Evolutionary conservation across 148 eudicot species (phyloP).

Genomic region (Mesembryanthemum crystallinum): DNA sequence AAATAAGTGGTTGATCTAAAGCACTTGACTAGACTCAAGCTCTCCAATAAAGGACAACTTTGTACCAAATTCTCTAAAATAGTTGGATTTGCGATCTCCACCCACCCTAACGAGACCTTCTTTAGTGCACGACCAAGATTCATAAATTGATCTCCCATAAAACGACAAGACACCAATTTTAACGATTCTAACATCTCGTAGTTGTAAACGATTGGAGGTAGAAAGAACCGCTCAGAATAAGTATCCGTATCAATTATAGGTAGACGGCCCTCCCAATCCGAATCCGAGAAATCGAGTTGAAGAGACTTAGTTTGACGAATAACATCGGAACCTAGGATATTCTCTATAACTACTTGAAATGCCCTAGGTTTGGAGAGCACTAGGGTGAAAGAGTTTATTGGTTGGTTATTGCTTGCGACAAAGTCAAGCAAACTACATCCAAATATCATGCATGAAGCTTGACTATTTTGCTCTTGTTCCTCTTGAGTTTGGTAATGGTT

Average conservation of each 20-base stretch:
- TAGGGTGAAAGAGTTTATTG: constrained; percentile 21
- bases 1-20: background rate
- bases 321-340: constrained; percentile 20
- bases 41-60: constrained; percentile 26
- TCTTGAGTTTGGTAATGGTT: too few species aligned
- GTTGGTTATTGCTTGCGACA: too few species aligned
- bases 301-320: constrained; percentile 19
- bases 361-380: constrained; percentile 27
- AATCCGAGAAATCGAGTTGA: constrained; percentile 37
- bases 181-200: constrained; percentile 21
- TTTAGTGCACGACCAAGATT: constrained; percentile 18
- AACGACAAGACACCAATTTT: constrained; percentile 27
- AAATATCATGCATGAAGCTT: background rate
- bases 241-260: background rate
- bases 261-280: background rate
- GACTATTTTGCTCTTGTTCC: background rate
- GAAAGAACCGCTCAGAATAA: constrained; percentile 2
- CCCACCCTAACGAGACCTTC: constrained; percentile 28
- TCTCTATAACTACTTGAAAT: background rate
- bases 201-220: constrained; percentile 25
- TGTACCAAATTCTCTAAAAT: background rate
- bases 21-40: constrained; percentile 33
- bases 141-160: background rate
- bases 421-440: background rate
- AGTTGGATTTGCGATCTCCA: background rate